Percentiles rank a stretch among this genome's conserved stretches.
Conservation (phyloP, 805 yeast genomes). For the Henningerozyma blattae region DNA sequence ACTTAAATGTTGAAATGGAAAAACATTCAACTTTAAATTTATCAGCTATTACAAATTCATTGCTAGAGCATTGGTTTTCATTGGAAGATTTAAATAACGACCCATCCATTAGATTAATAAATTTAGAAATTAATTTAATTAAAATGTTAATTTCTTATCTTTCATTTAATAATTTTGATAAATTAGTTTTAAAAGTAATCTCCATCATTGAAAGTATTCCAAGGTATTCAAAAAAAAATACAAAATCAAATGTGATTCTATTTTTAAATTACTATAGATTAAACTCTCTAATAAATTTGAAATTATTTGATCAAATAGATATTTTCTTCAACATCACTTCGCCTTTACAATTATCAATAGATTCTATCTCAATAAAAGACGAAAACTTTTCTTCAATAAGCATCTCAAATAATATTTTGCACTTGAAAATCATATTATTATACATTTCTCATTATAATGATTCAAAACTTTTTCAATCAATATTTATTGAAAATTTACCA, state of each 20-base stretch:
- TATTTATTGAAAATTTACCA: constrained; percentile 11
- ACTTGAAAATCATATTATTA: not conserved
- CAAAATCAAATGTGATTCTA: too few relatives aligned
- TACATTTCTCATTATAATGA: constrained; percentile 8
- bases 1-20: constrained; percentile 24
- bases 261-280: too few relatives aligned
- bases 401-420: too few relatives aligned
- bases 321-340: too few relatives aligned
- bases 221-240: too few relatives aligned
- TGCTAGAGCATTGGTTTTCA: constrained; percentile 21
- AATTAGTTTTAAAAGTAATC: constrained; percentile 7
- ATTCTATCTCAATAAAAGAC: too few relatives aligned
- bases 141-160: constrained; percentile 15
- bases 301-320: too few relatives aligned
- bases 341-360: too few relatives aligned
- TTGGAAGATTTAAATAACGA: constrained; percentile 1
- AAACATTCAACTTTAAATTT: constrained; percentile 23
- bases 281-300: too few relatives aligned
- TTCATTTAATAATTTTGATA: constrained; percentile 17
- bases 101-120: constrained; percentile 4
- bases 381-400: constrained; percentile 5
- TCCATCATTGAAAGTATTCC: not conserved
- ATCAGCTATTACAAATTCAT: constrained; percentile 20
- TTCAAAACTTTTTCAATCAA: constrained; percentile 5
- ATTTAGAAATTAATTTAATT: constrained; percentile 16